A percentile compares a stretch with the other conserved stretches of the same genome.
phyloP scores from a whole-genome alignment of 2,329 filamentous ascomycete genomes.

The Fusarium oxysporum region DNA sequence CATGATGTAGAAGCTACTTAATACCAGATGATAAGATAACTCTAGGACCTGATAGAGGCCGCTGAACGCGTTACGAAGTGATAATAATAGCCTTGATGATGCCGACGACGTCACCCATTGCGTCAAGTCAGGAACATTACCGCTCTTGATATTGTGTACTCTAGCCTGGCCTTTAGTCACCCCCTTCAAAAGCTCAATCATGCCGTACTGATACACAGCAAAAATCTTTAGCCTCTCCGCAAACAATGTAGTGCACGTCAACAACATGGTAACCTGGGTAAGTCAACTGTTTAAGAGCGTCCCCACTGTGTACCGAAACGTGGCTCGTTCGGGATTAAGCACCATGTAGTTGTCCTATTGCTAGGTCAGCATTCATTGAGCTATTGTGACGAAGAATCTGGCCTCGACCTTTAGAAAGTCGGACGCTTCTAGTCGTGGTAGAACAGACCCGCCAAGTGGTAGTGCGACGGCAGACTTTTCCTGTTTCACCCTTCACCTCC shows the following conservation, averaged over 20 bases:
- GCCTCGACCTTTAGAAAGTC: background rate
- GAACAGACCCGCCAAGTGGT: background rate
- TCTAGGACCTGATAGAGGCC: no score
- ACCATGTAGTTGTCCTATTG: constrained; percentile 15
- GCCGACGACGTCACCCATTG: background rate
- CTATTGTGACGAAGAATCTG: background rate
- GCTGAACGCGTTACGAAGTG: background rate
- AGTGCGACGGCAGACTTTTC: background rate
- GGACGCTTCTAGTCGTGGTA: background rate
- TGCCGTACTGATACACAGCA: background rate
- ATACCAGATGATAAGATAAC: background rate
- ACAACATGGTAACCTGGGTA: constrained; percentile 20
- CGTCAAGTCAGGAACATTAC: background rate
- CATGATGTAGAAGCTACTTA: fast-evolving
- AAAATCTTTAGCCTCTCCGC: background rate
- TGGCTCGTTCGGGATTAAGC: background rate
- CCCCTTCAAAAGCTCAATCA: constrained; percentile 5
- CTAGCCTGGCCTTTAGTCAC: background rate
- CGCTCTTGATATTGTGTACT: constrained; percentile 1
- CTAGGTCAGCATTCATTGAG: background rate
- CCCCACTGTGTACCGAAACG: constrained; percentile 7
- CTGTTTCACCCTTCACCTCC: background rate
- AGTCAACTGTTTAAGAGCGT: constrained; percentile 12
- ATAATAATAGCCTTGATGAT: background rate
- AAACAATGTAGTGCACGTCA: constrained; percentile 16